phyloP scores from a whole-genome alignment of 2,329 filamentous ascomycete genomes.

The Trichoderma asperellum region DNA sequence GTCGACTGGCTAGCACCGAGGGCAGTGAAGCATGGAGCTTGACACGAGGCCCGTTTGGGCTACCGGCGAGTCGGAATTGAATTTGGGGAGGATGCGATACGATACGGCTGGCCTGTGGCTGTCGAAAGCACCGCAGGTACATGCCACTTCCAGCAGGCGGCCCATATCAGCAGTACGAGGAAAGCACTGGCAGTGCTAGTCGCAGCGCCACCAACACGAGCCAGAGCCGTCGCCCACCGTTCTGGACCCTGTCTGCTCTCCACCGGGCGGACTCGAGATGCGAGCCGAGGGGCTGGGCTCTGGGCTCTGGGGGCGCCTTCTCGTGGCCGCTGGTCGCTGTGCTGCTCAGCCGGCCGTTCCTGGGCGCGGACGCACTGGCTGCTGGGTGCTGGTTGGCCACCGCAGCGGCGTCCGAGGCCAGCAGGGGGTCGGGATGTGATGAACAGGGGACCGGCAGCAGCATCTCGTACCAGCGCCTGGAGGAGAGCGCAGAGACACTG shows the following conservation, averaged over 20 bases:
- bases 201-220: conserved; percentile 21
- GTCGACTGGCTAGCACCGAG: background rate
- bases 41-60: conserved; percentile 18
- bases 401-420: conserved; percentile 1
- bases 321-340: background rate
- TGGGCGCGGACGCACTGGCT: background rate
- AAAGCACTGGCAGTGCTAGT: background rate
- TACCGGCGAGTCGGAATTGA: conserved; percentile 19
- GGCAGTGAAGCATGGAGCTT: background rate
- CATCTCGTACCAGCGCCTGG: background rate
- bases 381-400: conserved; percentile 29
- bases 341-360: conserved; percentile 17
- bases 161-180: background rate
- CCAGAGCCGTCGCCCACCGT: conserved; percentile 10
- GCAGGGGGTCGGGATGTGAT: background rate
- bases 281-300: conserved; percentile 3
- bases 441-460: background rate
- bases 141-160: background rate
- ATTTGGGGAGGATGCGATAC: conserved; percentile 18
- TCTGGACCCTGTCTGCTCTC: conserved; percentile 21
- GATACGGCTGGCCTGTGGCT: background rate
- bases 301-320: background rate
- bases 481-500: background rate
- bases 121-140: too few species aligned
- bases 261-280: conserved; percentile 6